Evolutionary conservation across 2,329 filamentous ascomycete genomes (phyloP), one percentile per base, ranked within the genome.

Genomic region (Gyromitra esculenta): DNA sequence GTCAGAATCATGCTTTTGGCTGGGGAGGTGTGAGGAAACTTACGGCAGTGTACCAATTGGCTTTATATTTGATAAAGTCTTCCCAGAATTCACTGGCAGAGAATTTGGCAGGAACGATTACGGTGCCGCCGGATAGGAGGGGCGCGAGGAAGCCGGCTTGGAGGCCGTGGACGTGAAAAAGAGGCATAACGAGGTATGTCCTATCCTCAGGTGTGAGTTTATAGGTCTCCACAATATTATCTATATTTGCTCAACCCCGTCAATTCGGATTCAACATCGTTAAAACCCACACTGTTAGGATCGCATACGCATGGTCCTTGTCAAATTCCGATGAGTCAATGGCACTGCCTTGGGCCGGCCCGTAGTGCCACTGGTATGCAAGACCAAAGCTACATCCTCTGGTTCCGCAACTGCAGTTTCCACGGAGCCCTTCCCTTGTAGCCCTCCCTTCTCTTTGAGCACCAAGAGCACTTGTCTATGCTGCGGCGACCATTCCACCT

Each of bases 161-260:
- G 1, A 97, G 87, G n/a, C 93, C 93, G 82, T 96, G 93, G 63
- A 96, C 93, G 84, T 96, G 93, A 87, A 96, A 96, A 18, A 96
- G 87, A 18, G 93, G 93, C 93, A 96, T 96, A 76, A 96, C 92
- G 15, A 96, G 87, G 87, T 94, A 91, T 37, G 93, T 95, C 60
- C 93, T 89, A 83, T 96, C 93, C 67, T 87, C 82, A 5, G 89
- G 83, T 0, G 89, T 90, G 76, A 96, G 87, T 72, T 91, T 84
- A 83, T 96, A 96, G 5, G 93, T 96, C 75, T 87, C 86, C 81
- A 91, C 87, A 82, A 96, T 93, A 84, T 96, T 96, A 81, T 88
- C 88, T 90, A 79, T 69, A n/a, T 18, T 50, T 50, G 9, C 25
- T n/a, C 13, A 11, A 39, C 1, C 39, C 21, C 11, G 31, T 67